These are phyloP conservation scores for Brasilioporus rufonigricans DNA, from an alignment of 768 basidiomycete genomes.

Conservation along the genomic window DNA sequence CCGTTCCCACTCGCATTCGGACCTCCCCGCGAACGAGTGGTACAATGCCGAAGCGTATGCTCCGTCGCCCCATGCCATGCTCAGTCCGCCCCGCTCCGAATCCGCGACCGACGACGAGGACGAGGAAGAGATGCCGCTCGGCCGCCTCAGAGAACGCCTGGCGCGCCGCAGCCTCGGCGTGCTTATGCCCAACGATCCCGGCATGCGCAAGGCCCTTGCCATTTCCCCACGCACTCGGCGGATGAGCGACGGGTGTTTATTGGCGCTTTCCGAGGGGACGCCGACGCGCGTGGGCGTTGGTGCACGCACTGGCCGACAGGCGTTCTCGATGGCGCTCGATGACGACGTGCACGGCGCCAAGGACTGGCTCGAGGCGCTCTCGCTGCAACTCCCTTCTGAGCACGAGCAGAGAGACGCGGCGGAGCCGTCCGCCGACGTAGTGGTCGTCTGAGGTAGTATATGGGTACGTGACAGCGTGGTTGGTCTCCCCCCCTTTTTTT, in stretches of 20 bases:
- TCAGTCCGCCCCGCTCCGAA: constrained; percentile 19
- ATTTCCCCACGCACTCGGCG: constrained; percentile 6
- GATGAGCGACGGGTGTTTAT: constrained; percentile 22
- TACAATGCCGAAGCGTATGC: constrained; percentile 11
- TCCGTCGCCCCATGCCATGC: constrained; percentile 10
- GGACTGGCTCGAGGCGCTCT: constrained; percentile 23
- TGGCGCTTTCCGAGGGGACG: constrained; percentile 12
- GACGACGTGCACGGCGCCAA: neutral
- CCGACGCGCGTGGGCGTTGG: constrained; percentile 16
- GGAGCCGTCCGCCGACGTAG: neutral
- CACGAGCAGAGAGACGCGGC: neutral
- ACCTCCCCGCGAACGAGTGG: constrained; percentile 7
- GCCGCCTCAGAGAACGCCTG: constrained; percentile 10
- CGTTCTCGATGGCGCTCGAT: constrained; percentile 9
- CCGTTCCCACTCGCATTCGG: constrained; percentile 11
- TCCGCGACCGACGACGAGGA: constrained; percentile 13
- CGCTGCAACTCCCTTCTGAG: constrained; percentile 7
- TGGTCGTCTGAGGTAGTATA: neutral
- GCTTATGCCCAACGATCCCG: neutral
- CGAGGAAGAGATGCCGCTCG: constrained; percentile 17
- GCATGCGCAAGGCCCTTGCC: neutral
- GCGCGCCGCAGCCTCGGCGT: neutral
- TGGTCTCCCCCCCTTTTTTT: neutral
- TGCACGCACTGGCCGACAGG: neutral
- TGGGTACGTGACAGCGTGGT: neutral